A percentile compares a stretch with the other conserved stretches of the same genome.
These are phyloP conservation scores for Atalantia buxifolia DNA, from an alignment of 345 rosid genomes.

Conservation along the genomic window DNA sequence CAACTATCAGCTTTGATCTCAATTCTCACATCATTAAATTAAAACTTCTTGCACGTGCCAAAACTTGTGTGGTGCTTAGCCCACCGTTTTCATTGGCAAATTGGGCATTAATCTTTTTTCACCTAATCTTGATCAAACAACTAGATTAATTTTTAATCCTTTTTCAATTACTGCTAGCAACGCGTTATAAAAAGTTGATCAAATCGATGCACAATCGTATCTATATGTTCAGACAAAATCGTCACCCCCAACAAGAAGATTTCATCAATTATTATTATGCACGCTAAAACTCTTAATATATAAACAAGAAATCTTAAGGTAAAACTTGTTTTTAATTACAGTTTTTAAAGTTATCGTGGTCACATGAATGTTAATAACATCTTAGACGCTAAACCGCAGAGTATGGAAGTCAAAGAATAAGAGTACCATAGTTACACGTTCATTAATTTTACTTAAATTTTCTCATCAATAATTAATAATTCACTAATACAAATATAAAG, in stretches of 20 bases:
- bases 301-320: too few relatives aligned
- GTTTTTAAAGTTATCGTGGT: too few relatives aligned
- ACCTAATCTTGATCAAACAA: background rate
- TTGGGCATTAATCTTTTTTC: background rate
- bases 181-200: background rate
- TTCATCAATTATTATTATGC: too few relatives aligned
- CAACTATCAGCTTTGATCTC: background rate
- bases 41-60: background rate
- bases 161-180: too few relatives aligned
- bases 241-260: background rate
- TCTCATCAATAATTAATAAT: background rate
- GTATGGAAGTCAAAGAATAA: background rate
- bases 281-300: too few relatives aligned
- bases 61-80: background rate
- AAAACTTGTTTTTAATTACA: too few relatives aligned
- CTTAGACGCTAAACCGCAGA: background rate
- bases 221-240: background rate
- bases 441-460: background rate
- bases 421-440: too few relatives aligned
- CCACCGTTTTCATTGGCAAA: background rate
- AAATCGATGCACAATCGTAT: background rate
- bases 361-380: too few relatives aligned
- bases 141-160: too few relatives aligned
- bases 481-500: too few relatives aligned
- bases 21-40: background rate